Evolutionary conservation across 2,329 filamentous ascomycete species (phyloP).

Genomic region (Pseudogymnoascus sp.): DNA sequence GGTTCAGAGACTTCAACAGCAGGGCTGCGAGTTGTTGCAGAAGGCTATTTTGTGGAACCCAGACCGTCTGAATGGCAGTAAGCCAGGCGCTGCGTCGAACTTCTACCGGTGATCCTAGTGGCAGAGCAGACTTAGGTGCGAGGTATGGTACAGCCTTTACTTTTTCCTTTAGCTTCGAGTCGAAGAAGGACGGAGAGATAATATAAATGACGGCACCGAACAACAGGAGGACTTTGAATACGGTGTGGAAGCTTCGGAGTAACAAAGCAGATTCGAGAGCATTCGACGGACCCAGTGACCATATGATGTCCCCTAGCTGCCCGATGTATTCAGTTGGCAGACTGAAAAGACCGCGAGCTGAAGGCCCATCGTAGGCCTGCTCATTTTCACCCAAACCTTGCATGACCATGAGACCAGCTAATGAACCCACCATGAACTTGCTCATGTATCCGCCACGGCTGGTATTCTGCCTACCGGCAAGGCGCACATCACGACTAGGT

Average conservation of each 20-base stretch:
- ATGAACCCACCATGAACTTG: conserved; percentile 87
- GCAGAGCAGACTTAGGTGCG: conserved; percentile 53
- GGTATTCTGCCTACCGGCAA: conserved; percentile 52
- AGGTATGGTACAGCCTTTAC: conserved; percentile 46
- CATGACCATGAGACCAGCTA: conserved; percentile 86
- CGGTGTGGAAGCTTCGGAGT: conserved; percentile 41
- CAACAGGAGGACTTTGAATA: conserved; percentile 48
- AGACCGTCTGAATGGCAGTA: conserved; percentile 85
- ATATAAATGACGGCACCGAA: conserved; percentile 50
- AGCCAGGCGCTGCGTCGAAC: conserved; percentile 87
- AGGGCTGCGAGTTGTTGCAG: conserved; percentile 82
- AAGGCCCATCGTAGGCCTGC: conserved; percentile 51
- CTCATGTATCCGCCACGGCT: conserved; percentile 52
- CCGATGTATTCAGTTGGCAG: conserved; percentile 56
- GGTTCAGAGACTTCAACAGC: conserved; percentile 71
- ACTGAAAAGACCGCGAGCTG: conserved; percentile 56
- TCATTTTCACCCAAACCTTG: conserved; percentile 64
- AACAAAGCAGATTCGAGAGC: conserved; percentile 48
- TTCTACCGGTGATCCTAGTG: conserved; percentile 74
- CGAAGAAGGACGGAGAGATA: conserved; percentile 49
- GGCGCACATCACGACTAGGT: conserved; percentile 50
- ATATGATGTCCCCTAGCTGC: conserved; percentile 42
- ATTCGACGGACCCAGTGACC: conserved; percentile 36
- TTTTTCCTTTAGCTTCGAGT: conserved; percentile 27
- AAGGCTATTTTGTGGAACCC: conserved; percentile 83